Evolutionary conservation across 2,329 filamentous ascomycete species (phyloP), one percentile per base, ranked within the genome.

Genomic region (Didymella exigua): DNA sequence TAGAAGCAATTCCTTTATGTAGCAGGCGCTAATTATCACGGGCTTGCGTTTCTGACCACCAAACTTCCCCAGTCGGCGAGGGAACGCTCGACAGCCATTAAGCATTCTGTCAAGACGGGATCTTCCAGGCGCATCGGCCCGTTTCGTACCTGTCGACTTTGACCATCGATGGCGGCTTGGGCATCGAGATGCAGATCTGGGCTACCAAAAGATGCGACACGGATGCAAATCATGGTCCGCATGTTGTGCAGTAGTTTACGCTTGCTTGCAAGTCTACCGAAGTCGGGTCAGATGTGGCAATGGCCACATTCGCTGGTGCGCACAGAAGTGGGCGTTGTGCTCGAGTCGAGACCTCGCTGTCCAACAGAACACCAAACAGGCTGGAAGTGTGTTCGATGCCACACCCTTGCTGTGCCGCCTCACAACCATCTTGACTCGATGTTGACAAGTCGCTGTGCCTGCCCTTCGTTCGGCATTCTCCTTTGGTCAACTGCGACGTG

Each of bases 401-500:
- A 26, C 44, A 44, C 43, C 30, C 50, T 54, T 49, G 52, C 34
- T 31, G 27, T 40, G 52, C 36, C 34, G 46, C 29, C 41, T 34
- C 27, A 31, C 16, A 24, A 31, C 7, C 31, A 37, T 33, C 44
- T 40, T 40, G 31, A 16, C 18, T 21, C 2, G 16, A 7, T 7
- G n/a, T 21, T 5, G 24, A 18, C n/a, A 26, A 30, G 29, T 30
- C 38, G 31, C 24, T n/a, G 18, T 36, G 34, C 19, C 41, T 36
- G 24, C 30, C 41, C 30, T 36, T 36, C 14, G 36, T 26, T 33
- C 19, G 33, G 14, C 21, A 14, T 30, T 46, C 46, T 50, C 26
- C 10, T 41, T 55, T 31, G 29, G 52, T 34, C 41, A 46, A 41
- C 52, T 50, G 47, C 41, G 33, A 47, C 30, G 52, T 49, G 46